phyloP scores from a whole-genome alignment of 2,329 filamentous ascomycete genomes.

The Rhynchosporium agropyri region DNA sequence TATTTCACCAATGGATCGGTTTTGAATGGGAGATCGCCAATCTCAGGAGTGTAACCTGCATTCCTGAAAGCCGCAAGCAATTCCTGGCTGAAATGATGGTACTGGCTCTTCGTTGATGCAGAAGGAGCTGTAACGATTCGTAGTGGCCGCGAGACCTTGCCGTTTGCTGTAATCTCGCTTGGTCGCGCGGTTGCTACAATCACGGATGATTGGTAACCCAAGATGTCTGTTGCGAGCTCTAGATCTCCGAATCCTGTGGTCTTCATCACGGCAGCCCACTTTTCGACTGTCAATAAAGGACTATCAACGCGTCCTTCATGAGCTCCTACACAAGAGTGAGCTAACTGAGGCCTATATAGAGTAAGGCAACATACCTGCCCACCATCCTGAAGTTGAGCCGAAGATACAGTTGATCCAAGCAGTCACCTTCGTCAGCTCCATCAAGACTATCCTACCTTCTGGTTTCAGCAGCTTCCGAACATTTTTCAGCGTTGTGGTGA shows the following conservation, averaged over 20 bases:
- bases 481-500: constrained; percentile 35
- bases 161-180: neutral
- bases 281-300: constrained; percentile 25
- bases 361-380: constrained; percentile 14
- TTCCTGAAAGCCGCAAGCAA: too few species aligned
- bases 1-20: too few species aligned
- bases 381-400: constrained; percentile 27
- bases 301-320: neutral
- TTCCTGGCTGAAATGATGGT: too few species aligned
- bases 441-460: constrained; percentile 38
- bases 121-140: too few species aligned
- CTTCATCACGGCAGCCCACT: constrained; percentile 22
- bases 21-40: too few species aligned
- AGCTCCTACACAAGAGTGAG: neutral
- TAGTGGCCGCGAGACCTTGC: too few species aligned
- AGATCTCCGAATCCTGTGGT: constrained; percentile 21
- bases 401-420: constrained; percentile 9
- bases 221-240: constrained; percentile 1
- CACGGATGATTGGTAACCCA: neutral
- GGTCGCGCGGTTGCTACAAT: neutral
- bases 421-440: constrained; percentile 30
- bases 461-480: constrained; percentile 39
- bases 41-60: too few species aligned
- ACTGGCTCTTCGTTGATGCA: too few species aligned
- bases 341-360: neutral